phyloP scores from a whole-genome alignment of 1,139 yeast species.

The Hyphopichia burtonii region DNA sequence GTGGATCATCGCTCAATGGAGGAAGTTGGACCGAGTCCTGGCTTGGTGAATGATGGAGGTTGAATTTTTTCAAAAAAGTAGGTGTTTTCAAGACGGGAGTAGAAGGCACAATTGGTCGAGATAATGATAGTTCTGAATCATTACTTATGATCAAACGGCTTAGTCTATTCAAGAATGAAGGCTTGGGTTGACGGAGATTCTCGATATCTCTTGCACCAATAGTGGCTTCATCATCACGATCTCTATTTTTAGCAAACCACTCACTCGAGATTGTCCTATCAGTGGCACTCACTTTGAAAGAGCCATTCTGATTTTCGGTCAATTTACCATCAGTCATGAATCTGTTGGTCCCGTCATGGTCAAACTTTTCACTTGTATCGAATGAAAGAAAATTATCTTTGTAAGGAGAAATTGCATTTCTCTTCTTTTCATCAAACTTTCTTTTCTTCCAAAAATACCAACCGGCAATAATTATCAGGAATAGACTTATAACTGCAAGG shows the following conservation, averaged over 20 bases:
- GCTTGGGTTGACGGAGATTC: background rate
- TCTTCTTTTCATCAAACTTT: slow-evolving; percentile 4
- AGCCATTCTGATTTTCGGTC: background rate
- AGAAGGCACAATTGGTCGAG: background rate
- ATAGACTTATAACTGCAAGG: slow-evolving; percentile 29
- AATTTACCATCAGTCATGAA: background rate
- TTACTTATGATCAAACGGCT: background rate
- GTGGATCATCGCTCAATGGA: background rate
- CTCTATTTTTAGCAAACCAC: background rate
- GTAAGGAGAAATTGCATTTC: slow-evolving; percentile 10
- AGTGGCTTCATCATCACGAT: background rate
- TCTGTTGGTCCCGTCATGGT: background rate
- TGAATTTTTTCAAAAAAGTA: slow-evolving; percentile 33
- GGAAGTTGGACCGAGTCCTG: background rate
- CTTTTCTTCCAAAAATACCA: slow-evolving; percentile 14
- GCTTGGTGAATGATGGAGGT: slow-evolving; percentile 11
- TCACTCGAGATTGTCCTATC: background rate
- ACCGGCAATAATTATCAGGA: slow-evolving; percentile 22
- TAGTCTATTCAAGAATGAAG: slow-evolving; percentile 3
- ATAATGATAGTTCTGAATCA: background rate
- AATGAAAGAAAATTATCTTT: slow-evolving; percentile 7
- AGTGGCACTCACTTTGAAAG: background rate
- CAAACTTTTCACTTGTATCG: background rate
- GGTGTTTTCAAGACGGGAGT: slow-evolving; percentile 22
- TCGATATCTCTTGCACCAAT: background rate